phyloP scores from a whole-genome alignment of 176 grass and related monocot species.

The Triticum dicoccoides region DNA sequence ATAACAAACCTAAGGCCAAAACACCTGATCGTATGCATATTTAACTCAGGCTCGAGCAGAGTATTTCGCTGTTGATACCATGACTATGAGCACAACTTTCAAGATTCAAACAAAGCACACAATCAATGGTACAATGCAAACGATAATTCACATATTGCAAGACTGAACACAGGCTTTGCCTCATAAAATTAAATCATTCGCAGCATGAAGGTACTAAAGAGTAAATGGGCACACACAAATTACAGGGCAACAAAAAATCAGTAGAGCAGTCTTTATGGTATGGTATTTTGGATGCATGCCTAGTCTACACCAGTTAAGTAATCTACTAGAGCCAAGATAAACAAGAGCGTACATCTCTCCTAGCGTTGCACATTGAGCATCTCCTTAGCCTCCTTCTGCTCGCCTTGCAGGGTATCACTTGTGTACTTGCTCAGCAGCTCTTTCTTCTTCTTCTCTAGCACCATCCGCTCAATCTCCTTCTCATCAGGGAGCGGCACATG shows the following conservation, averaged over 20 bases:
- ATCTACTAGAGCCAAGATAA: constrained; percentile 13
- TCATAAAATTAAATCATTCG: constrained; percentile 4
- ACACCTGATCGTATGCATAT: neutral
- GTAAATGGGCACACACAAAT: neutral
- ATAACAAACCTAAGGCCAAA: neutral
- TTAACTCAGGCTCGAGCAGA: neutral
- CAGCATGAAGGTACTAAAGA: neutral
- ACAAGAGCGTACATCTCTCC: constrained; percentile 33
- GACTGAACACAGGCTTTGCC: neutral
- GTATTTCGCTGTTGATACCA: neutral
- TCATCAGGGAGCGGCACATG: constrained; percentile 89
- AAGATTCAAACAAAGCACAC: neutral
- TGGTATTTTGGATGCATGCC: neutral
- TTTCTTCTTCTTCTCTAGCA: constrained; percentile 90
- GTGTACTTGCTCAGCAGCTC: constrained; percentile 90
- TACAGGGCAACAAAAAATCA: neutral
- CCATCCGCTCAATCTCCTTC: constrained; percentile 94
- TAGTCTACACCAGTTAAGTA: constrained; percentile 22
- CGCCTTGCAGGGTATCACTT: constrained; percentile 58
- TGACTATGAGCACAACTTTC: neutral
- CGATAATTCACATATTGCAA: neutral
- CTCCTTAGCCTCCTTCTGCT: constrained; percentile 85
- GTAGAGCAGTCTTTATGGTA: neutral
- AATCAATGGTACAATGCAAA: constrained; percentile 13
- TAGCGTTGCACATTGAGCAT: constrained; percentile 93